Base-by-base conservation (phyloP, 1,284 basidiomycete species). In the Leucoagaricus sp. region DNA sequence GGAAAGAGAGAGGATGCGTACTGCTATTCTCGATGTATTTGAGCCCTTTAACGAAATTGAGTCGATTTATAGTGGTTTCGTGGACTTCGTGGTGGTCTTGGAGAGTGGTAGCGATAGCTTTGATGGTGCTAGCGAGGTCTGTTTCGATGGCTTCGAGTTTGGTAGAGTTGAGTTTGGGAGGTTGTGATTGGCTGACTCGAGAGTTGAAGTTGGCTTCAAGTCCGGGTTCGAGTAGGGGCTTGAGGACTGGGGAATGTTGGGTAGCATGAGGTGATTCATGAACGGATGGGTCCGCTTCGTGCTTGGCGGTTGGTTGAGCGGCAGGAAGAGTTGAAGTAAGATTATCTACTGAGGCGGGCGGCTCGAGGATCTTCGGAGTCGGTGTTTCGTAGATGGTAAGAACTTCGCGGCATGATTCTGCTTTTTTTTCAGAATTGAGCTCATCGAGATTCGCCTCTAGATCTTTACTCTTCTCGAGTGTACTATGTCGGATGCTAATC, bases 391-490 rank as follows among this genome's bases (percentile, higher is more conserved):
- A 41, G 40, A 41, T n/a, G n/a, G 4, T 5, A 41, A 21, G 12
- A 33, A 12, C 12, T 33, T 33, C 40, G n/a, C n/a, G n/a, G n/a
- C n/a, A n/a, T n/a, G n/a, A n/a, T 6, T 23, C 17, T 5, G n/a
- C 19, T 19, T 19, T 41, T 7, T 41, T 5, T 15, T 4, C 4
- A 21, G 40, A 21, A 26, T 34, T n/a, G 31, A 28, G 28, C n/a
- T 42, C 44, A 28, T 23, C 23, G n/a, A 51, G 19, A 26, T 57
- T 47, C 9, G 49, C 49, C 26, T 57, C 48, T 38, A 55, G 21
- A 25, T 57, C 49, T 6, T 49, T 21, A 34, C 23, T 13, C 25
- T 41, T 40, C 8, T 51, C 42, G 9, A 26, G 31, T 0, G 25
- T 12, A 17, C 12, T 13, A 8, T 17, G 53, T 10, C 31, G 8